Base-by-base conservation (phyloP, 352 stramenopile genomes). In the Phytopythium helicoides region DNA sequence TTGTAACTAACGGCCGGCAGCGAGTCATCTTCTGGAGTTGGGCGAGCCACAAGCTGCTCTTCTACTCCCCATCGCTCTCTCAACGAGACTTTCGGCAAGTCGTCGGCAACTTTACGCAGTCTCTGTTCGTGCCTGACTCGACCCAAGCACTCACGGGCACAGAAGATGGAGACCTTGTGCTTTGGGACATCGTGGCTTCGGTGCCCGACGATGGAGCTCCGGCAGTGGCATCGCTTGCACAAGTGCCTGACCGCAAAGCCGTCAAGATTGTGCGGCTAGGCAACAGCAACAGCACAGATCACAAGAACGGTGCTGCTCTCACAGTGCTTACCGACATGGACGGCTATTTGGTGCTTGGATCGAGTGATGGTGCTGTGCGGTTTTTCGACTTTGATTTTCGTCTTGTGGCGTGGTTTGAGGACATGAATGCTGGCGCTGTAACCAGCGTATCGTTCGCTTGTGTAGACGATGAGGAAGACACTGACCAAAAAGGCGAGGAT, bases 311-410 rank as follows among this genome's bases (percentile, higher is more conserved):
- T 44, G 68, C 84, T 0, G 58, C 81, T 12, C 60, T 89, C 15
- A 86, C 64, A 15, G 71, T 75, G 25, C 64, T 94, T 22, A 66
- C 72, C 1, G 84, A 93, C 56, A 91, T 94, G 69, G 86, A 96
- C 44, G 78, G 86, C 19, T 96, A 97, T 60, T 63, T 98, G 6
- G 86, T 97, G 31, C 62, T 97, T 19, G 93, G 84, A 9, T 91
- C 82, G 11, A 89, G 73, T 31, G 93, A 98, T 53, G 93, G 92
- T 19, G 78, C 81, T 8, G 87, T 98, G 15, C 82, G 92, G 7
- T 96, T 98, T 62, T 98, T 96, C 58, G 92, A 98, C 70, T 94
- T 95, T 64, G 86, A 94, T 45, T 95, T 97, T 40, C 84, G 92
- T 23, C 76, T 98, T 16, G 76, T 96, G 22, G 87, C 92, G 14